Base-by-base conservation (phyloP, 192 early-diverging fungal genomes). In the Cetraspora pellucida region DNA sequence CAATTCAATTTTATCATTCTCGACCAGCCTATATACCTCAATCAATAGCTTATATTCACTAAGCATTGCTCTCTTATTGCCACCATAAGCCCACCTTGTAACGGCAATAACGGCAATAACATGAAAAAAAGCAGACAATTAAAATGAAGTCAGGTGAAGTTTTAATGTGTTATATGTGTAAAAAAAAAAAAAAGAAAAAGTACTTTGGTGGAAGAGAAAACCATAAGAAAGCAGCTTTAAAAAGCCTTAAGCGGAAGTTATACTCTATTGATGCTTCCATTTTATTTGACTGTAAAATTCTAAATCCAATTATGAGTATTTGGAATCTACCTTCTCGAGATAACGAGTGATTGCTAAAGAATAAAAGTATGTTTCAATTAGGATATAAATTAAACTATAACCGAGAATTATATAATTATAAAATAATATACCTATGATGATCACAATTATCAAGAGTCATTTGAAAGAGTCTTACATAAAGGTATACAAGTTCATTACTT, bases 381-480 rank as follows among this genome's bases (percentile, higher is more conserved):
- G 0, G 7, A 37, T 37, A 37, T 37, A 37, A 2, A 37, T 3
- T 23, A 23, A 58, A 9, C 37, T 43, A 45, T 6, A 72, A 55
- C 11, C 19, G 21, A 11, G 37, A 19, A n/a, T 19, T 3, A 1
- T 25, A 43, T 44, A 28, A 74, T 25, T 44, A 59, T 23, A 59
- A 8, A 23, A 70, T 30, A 47, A 31, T 47, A 21, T 25, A 76
- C 74, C 74, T 82, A 74, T 81, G 77, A 27, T 73, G 70, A 64
- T 66, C 77, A 19, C 60, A 78, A 17, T 44, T 85, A 61, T 85
- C 75, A 77, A 95, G 89, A 4, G 96, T 93, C 47, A 91, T 85
- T 71, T 95, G 93, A 31, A 97, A 81, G 52, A 99, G 83, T 44
- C 95, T 90, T 27, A 90, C 82, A 75, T 92, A 94, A 21, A 95